Percentiles rank a stretch among this genome's conserved stretches.
Conservation (phyloP, 2,329 filamentous ascomycete species). For the Monilinia fructigena region DNA sequence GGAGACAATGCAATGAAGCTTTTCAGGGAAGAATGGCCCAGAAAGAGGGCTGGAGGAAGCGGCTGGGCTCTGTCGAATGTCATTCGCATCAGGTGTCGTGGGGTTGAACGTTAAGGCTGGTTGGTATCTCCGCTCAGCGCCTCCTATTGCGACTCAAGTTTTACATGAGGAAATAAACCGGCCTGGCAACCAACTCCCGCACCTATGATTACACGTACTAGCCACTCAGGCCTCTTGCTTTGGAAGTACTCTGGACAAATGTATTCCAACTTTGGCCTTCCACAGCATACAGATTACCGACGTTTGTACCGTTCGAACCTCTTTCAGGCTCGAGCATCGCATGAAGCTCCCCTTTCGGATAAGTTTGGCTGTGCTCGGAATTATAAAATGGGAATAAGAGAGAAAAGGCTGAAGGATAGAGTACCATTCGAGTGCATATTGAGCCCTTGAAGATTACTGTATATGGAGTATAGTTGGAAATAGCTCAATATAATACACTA, state of each 20-base stretch:
- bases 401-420: slow-evolving; percentile 6
- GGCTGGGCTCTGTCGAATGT: slow-evolving; percentile 3
- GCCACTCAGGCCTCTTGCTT: slow-evolving; percentile 19
- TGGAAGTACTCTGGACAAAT: background rate
- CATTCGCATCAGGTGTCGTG: slow-evolving; percentile 16
- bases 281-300: slow-evolving; percentile 13
- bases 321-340: background rate
- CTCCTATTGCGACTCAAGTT: slow-evolving; percentile 15
- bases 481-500: background rate
- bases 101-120: slow-evolving; percentile 17
- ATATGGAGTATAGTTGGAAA: slow-evolving; percentile 2
- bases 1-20: slow-evolving; percentile 11
- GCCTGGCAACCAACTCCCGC: slow-evolving; percentile 2
- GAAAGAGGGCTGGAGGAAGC: slow-evolving; percentile 1
- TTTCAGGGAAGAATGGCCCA: background rate
- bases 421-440: background rate
- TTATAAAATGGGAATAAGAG: slow-evolving; percentile 7
- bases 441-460: slow-evolving; percentile 15
- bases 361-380: background rate
- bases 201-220: slow-evolving; percentile 10
- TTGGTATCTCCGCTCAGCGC: slow-evolving; percentile 19
- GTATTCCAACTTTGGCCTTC: slow-evolving; percentile 11
- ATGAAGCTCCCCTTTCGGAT: background rate
- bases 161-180: slow-evolving; percentile 20
- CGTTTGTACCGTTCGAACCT: background rate